A percentile compares a stretch with the other conserved stretches of the same genome.
Evolutionary conservation across 1,284 basidiomycete genomes (phyloP).

Genomic region (Phenoliferia sp.): DNA sequence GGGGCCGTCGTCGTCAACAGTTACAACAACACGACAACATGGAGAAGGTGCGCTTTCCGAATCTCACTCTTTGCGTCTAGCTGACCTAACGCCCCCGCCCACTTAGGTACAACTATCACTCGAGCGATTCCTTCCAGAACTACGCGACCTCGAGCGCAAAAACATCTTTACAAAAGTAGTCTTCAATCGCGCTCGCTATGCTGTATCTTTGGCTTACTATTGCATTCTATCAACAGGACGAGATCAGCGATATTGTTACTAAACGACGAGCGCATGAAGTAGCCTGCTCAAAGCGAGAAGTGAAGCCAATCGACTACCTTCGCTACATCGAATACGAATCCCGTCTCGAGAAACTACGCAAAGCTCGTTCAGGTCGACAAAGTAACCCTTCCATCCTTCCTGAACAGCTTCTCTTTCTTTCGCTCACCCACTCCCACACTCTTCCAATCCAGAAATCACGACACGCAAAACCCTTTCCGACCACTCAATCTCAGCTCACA

Average conservation of each 20-base stretch:
- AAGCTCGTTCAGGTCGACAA: slow-evolving; percentile 63
- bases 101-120: slow-evolving; percentile 34
- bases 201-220: neutral
- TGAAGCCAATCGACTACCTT: slow-evolving; percentile 61
- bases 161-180: slow-evolving; percentile 81
- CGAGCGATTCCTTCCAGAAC: slow-evolving; percentile 57
- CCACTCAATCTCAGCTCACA: slow-evolving; percentile 38
- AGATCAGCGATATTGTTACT: slow-evolving; percentile 79
- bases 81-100: neutral
- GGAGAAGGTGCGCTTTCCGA: slow-evolving; percentile 19
- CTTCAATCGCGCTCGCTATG: slow-evolving; percentile 36
- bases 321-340: slow-evolving; percentile 91
- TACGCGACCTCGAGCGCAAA: slow-evolving; percentile 86
- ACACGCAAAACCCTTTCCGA: slow-evolving; percentile 35
- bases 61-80: too few species aligned
- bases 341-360: slow-evolving; percentile 71
- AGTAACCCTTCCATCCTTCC: slow-evolving; percentile 48
- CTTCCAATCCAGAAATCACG: slow-evolving; percentile 16
- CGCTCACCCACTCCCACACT: neutral
- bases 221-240: slow-evolving; percentile 49
- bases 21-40: too few species aligned
- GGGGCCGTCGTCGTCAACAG: too few species aligned
- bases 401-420: neutral
- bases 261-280: slow-evolving; percentile 80
- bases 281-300: slow-evolving; percentile 50